Evolutionary conservation across 2,329 filamentous ascomycete species (phyloP), one percentile per base, ranked within the genome.

Genomic region (Mariannaea sp.): DNA sequence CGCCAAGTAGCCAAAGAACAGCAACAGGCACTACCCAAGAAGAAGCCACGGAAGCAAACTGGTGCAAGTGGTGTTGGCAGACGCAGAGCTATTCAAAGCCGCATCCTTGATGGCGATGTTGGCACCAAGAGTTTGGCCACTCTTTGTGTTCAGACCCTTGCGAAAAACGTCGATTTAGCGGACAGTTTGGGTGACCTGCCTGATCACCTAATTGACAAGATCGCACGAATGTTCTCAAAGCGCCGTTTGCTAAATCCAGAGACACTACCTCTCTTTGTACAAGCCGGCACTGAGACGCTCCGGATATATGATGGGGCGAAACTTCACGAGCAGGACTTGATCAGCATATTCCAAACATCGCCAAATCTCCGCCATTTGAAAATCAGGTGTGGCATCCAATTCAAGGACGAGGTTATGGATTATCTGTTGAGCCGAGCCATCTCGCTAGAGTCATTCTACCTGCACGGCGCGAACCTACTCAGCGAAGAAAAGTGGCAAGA

Each of bases 381-480:
- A 59, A 75, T 96, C 9, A 85, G 88, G 42, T 93, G 92, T 65
- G 90, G 87, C n/a, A 89, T 94, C 43, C 92, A 96, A 67, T 88
- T 97, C 78, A 96, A 96, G 71, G 89, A 97, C 65, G 79, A 80
- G 32, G 88, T 92, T 35, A 81, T 97, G 71, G 83, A 90, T 46
- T 96, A 93, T 69, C 82, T 97, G 65, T 77, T 90, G 16, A 85
- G 85, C 49, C 88, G 90, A 41, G 81, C 88, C 43, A 81, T 84
- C 43, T 73, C 81, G 7, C 77, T 97, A n/a, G 82, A 85, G 55
- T 80, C 84, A 50, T 78, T 97, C 36, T 89, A 91, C 58, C 79
- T 97, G 0, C 87, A 94, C 58, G 90, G 91, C 9, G 85, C 90
- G 8, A 97, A 96, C 61, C 82, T 97, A 1, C 77, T 97, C 13